Base-by-base conservation (phyloP, 2,329 filamentous ascomycete genomes). In the Fusarium humuli region DNA sequence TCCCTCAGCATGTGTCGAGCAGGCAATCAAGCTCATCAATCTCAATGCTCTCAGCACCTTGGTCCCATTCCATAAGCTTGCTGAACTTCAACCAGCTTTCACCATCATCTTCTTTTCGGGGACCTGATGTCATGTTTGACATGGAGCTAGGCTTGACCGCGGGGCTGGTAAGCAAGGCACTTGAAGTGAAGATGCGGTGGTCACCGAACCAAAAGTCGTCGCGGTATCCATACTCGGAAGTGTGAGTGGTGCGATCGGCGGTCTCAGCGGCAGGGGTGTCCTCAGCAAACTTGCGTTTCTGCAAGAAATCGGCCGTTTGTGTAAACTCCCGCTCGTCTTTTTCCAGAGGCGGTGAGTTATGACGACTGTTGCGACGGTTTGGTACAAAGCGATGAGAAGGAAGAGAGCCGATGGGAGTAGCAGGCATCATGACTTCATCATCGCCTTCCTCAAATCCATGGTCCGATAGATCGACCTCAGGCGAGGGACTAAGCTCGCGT, bases 271-370 rank as follows among this genome's bases (percentile, higher is more conserved):
- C 67, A 18, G 76, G 69, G 12, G 66, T 56, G 42, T 83, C 83
- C 29, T 85, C 84, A 46, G 79, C 84, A 23, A 90, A 82, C 75
- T 90, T 91, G 66, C 87, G 83, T 78, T 88, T 90, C 75, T 89
- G 93, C 74, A 98, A 88, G 50, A 91, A 93, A 72, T 94, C 93
- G 18, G 96, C 96, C 2, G 94, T 98, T 81, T 97, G 93, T 9
- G 95, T 98, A 77, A 99, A 99, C 80, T 98, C 96, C 77, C 92
- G 93, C 84, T 98, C 95, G 74, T 98, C 95, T 75, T 92, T 94
- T 82, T 98, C 95, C 40, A 98, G 85, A 18, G 94, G 94, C 54
- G 95, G 94, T 69, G 93, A 96, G 25, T 92, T 90, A n/a, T 91
- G 92, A 64, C 92, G 90, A 64, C 79, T 75, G 72, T 81, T 77